Base-by-base conservation (phyloP, 2,329 filamentous ascomycete genomes). In the Pyrenophora seminiperda region DNA sequence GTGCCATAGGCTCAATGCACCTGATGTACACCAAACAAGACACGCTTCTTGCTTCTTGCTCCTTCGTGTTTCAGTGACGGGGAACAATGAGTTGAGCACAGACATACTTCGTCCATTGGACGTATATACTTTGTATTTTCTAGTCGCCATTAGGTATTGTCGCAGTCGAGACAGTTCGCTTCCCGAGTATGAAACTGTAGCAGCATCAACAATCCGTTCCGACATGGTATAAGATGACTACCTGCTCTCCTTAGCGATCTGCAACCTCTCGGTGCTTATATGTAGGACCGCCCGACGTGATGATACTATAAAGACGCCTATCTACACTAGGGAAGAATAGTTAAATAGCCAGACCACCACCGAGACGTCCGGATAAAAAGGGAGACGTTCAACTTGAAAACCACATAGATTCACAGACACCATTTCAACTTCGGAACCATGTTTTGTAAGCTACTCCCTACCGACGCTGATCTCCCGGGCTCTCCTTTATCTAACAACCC, bases 371-470 rank as follows among this genome's bases (percentile, higher is more conserved):
- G 24, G 7, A 9, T 27, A 10, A 27, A 4, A 27, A 22, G 4
- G 4, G 7, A 22, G 7, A 22, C 20, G 4, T 22, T 4, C 20
- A 4, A 22, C 20, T 22, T 22, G 20, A 22, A 7, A 22, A 22
- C 4, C 24, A 27, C 24, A 11, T 5, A 27, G 24, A 22, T 22
- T 22, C 4, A 22, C 20, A 4, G 7, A 27, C 10, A 9, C 10
- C 7, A 11, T 27, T 2, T 10, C 2, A 10, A 11, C 24, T 11
- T 27, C 24, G 10, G 24, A 11, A 9, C 7, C 55, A 71, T 71
- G 68, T 68, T 68, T 36, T 70, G 68, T 70, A 66, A 33, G 63
- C 32, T 10, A 13, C 22, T 15, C 15, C 7, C 11, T 7, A 22
- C 14, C 15, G 15, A 6, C 0, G 7, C 43, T 24, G 4, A 3